These are phyloP conservation scores for Sphaerosporella brunnea DNA, from an alignment of 495 filamentous ascomycete species.

Conservation along the genomic window DNA sequence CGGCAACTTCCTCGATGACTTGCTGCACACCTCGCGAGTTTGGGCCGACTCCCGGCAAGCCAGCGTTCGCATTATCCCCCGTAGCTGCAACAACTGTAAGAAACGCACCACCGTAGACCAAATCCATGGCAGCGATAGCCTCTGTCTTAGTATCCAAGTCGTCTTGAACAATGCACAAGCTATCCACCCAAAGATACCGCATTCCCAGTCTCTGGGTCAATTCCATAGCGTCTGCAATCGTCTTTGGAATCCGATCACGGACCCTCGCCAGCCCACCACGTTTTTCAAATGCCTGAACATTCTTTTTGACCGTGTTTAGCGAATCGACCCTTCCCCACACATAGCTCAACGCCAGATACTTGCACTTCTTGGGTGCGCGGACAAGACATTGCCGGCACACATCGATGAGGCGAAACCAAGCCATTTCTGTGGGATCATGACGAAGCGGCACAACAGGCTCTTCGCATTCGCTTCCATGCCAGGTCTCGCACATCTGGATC, in stretches of 20 bases:
- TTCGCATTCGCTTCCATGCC: no score
- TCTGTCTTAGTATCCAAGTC: conserved; percentile 9
- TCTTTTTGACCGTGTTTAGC: background rate
- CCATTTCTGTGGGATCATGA: no score
- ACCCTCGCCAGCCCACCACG: background rate
- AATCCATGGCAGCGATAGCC: conserved; percentile 11
- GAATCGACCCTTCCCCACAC: conserved; percentile 11
- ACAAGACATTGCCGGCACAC: background rate
- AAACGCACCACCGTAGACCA: conserved; percentile 11
- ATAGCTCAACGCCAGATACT: conserved; percentile 12
- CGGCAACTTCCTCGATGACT: background rate
- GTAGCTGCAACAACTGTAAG: conserved; percentile 13
- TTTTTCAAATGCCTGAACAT: background rate
- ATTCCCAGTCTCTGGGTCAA: conserved; percentile 7
- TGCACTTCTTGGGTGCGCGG: background rate
- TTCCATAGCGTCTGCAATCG: conserved; percentile 11
- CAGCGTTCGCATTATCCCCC: conserved; percentile 8
- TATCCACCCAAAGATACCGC: conserved; percentile 18
- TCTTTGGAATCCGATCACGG: background rate
- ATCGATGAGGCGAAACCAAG: background rate
- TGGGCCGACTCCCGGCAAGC: conserved; percentile 3
- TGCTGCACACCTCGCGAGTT: conserved; percentile 1
- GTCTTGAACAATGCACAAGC: conserved; percentile 18
- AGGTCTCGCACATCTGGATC: no score
- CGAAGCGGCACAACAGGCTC: no score